phyloP scores from a whole-genome alignment of 768 basidiomycete genomes.

The Tulasnella sp. region DNA sequence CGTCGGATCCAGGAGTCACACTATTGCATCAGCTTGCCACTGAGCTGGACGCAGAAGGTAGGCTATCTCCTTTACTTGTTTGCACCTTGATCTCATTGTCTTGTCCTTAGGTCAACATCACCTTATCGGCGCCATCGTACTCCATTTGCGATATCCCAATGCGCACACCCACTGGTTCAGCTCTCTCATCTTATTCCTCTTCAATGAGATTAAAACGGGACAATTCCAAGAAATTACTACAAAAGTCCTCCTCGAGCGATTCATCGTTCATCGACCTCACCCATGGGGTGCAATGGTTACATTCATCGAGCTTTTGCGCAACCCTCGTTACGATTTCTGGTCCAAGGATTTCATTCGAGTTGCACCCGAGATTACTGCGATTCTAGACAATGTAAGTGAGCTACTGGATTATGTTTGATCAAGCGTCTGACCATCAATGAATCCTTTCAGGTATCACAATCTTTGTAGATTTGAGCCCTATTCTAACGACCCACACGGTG shows the following conservation, averaged over 20 bases:
- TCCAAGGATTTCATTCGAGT: constrained; percentile 73
- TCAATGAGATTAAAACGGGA: constrained; percentile 63
- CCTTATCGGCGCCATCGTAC: constrained; percentile 79
- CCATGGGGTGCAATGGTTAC: constrained; percentile 93
- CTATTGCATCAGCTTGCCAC: constrained; percentile 70
- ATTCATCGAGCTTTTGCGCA: constrained; percentile 85
- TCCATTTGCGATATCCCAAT: constrained; percentile 94
- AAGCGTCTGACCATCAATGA: too few relatives aligned
- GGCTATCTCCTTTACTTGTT: background rate
- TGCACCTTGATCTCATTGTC: constrained; percentile 1
- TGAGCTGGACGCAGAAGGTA: constrained; percentile 85
- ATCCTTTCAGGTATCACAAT: constrained; percentile 6
- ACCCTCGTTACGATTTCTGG: constrained; percentile 85
- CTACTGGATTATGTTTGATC: background rate
- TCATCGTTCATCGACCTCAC: constrained; percentile 88
- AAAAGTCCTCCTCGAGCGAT: constrained; percentile 81
- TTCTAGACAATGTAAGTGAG: constrained; percentile 17
- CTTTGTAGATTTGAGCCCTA: constrained; percentile 4
- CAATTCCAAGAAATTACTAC: constrained; percentile 72
- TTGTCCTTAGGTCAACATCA: constrained; percentile 73
- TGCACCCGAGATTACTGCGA: constrained; percentile 54
- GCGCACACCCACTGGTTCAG: constrained; percentile 99
- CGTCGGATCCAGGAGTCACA: constrained; percentile 72
- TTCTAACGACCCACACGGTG: too few relatives aligned
- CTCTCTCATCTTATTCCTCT: constrained; percentile 76